Percentiles rank a stretch among this genome's conserved stretches.
These are phyloP conservation scores for Mucor plumbeus DNA, from an alignment of 371 early-diverging fungal species.

Conservation along the genomic window DNA sequence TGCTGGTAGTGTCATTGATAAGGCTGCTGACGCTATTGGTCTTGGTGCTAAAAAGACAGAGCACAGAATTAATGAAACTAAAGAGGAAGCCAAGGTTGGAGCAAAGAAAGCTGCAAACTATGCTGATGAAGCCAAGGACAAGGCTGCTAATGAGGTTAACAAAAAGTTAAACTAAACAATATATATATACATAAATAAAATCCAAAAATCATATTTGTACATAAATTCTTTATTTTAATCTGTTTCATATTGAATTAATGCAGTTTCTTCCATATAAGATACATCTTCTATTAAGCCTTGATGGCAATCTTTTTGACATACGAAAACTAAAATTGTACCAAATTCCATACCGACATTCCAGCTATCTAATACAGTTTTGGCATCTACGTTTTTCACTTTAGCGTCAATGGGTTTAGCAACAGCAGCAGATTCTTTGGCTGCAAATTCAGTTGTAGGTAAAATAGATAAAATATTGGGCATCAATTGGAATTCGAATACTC, in stretches of 20 bases:
- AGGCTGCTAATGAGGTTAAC: constrained; percentile 21
- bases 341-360: constrained; percentile 90
- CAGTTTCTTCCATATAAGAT: constrained; percentile 68
- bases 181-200: constrained; percentile 1
- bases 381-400: constrained; percentile 36
- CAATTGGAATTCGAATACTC: constrained; percentile 91
- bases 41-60: constrained; percentile 29
- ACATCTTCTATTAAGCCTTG: constrained; percentile 41
- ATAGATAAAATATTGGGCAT: constrained; percentile 87
- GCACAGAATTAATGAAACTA: constrained; percentile 21
- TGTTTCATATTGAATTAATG: constrained; percentile 72
- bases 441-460: constrained; percentile 58
- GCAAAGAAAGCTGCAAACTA: constrained; percentile 20
- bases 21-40: constrained; percentile 32
- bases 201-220: constrained; percentile 5
- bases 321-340: constrained; percentile 87
- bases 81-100: constrained; percentile 25
- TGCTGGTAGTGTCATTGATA: constrained; percentile 24
- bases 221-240: constrained; percentile 30
- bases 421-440: constrained; percentile 31
- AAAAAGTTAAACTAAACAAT: constrained; percentile 14
- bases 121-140: constrained; percentile 23
- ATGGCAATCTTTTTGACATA: constrained; percentile 84
- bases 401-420: constrained; percentile 13
- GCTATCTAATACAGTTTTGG: constrained; percentile 45